Evolutionary conservation across 805 yeast genomes (phyloP), one percentile per base, ranked within the genome.

Genomic region (Ogataea zsoltii): DNA sequence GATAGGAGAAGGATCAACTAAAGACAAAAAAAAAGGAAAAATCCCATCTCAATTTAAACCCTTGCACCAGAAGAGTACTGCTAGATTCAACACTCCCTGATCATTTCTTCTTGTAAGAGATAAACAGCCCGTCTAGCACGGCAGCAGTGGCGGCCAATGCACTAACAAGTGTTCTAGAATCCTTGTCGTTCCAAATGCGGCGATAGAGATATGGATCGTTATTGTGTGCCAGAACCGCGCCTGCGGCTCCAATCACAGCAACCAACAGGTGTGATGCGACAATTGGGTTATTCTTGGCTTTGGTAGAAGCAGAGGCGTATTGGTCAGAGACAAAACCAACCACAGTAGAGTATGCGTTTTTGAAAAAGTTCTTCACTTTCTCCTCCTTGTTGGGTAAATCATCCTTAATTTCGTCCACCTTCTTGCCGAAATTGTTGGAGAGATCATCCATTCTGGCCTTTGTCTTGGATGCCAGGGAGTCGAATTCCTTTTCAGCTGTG

Each of bases 201-300:
- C 42, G 49, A 29, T 50, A 53, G 16, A 48, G 44, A 25, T 44
- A 33, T n/a, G 55, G 49, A 36, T 49, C 53, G 29, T 44, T 41
- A 14, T 55, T 45, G 10, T 44, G 46, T 13, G 52, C 48, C 4
- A 43, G n/a, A 23, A 44, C 39, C 4, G 47, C 51, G 15, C 56
- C 60, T 23, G 51, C 50, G 16, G 60, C 46, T 17, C 58, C 60
- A 21, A 54, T 41, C 14, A 46, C 39, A 19, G 60, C 56, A 33
- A 55, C 41, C 14, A 55, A 40, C 42, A 55, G 31, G 37, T 57
- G 60, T 12, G 60, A 56, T 10, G 62, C 38, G 10, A 50, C 39
- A 37, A 56, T 19, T 28, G 61, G 62, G 50, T 56, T 50, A 34
- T 48, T 37, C 32, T 56, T 38, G 31, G 55, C 52, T 3, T 53